Percentiles rank a stretch among this genome's conserved stretches.
Conservation (phyloP, 1,284 basidiomycete genomes). For the Melampsora occidentalis region DNA sequence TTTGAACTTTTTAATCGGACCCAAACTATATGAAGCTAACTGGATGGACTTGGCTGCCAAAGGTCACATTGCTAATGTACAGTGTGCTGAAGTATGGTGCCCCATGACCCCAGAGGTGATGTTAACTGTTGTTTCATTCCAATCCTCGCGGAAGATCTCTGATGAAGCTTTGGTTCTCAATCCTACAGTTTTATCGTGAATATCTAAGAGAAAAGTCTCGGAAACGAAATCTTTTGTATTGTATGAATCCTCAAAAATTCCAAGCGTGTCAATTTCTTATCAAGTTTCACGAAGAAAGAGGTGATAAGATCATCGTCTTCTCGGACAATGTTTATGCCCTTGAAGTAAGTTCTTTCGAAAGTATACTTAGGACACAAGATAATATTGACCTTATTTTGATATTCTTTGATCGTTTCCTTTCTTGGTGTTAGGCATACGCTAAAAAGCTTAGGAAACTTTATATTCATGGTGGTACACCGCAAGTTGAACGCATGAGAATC, state of each 20-base stretch:
- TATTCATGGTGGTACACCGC: conserved; percentile 94
- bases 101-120: conserved; percentile 90
- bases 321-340: conserved; percentile 97
- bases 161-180: neutral
- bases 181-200: conserved; percentile 80
- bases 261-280: conserved; percentile 99
- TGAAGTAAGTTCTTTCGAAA: conserved; percentile 63
- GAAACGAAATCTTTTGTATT: conserved; percentile 93
- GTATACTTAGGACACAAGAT: neutral
- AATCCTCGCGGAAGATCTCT: neutral
- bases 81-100: conserved; percentile 99
- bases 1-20: conserved; percentile 97
- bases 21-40: conserved; percentile 98
- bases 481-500: conserved; percentile 92
- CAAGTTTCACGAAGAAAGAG: conserved; percentile 94
- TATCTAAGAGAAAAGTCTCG: conserved; percentile 88
- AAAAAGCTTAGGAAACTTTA: conserved; percentile 89
- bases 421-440: conserved; percentile 73
- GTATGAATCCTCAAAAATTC: conserved; percentile 99
- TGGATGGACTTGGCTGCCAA: conserved; percentile 99
- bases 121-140: neutral
- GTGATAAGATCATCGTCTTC: conserved; percentile 99
- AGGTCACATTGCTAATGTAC: conserved; percentile 98
- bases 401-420: neutral
- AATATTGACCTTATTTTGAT: neutral